Evolutionary conservation across 345 rosid genomes (phyloP), one percentile per base, ranked within the genome.

Genomic region (Turritis glabra): DNA sequence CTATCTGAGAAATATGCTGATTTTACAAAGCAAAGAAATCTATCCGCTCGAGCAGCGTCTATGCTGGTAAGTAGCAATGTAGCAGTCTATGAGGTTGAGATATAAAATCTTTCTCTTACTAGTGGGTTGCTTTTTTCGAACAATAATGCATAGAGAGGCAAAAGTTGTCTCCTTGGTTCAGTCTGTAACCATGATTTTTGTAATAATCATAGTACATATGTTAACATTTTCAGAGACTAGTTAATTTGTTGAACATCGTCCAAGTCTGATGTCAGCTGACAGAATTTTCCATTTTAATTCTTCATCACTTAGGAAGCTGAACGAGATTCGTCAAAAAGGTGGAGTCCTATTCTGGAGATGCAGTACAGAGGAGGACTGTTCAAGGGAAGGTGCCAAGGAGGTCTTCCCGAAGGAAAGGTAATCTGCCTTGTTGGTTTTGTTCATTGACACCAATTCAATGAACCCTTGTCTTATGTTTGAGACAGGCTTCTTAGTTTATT

Each of bases 371-470:
- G 97, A 75, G 97, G 97, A 53, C 41, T 84, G 37, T 95, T 88
- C 80, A 82, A 62, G 79, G 98, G 97, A 23, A 75, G 93, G 50
- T 91, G 96, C 82, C 99, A 88, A 80, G 97, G 97, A 53, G 99
- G 99, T 76, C 97, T 95, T 80, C 99, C 99, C 35, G 97, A 95
- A 83, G 99, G 97, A 80, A 95, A 95, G 96, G 99, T 95, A 83
- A 33, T 47, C 8, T 52, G 4, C 21, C 32, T 4, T 67, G 35
- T 50, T 30, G 13, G 53, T 23, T 40, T 27, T 53, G 29, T 41
- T 8, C 56, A 12, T 54, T 41, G 37, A 43, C 43, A 27, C 19
- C 11, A 54, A 12, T 17, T 8, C 65, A 19, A 46, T 57, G 41
- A 7, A 43, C 26, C 51, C 11, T 57, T n/a, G 11, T 10, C 57